phyloP scores from a whole-genome alignment of 352 stramenopile genomes.

The Pythium volutum region DNA sequence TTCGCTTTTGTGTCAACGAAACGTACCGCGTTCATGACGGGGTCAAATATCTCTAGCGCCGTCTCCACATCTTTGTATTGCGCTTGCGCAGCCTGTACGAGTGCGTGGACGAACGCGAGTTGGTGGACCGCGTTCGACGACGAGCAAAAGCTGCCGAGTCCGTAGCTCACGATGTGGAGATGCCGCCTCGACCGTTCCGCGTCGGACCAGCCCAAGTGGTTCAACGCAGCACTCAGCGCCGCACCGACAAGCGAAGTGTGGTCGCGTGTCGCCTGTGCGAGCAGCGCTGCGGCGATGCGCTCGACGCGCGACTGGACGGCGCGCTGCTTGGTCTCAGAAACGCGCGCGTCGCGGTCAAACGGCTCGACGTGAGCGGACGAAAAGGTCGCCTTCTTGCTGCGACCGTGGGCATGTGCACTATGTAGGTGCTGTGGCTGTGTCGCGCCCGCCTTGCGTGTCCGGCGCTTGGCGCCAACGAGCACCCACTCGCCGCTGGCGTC shows the following conservation, averaged over 20 bases:
- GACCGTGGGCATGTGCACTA: not conserved
- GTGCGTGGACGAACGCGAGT: conserved; percentile 54
- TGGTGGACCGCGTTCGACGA: conserved; percentile 76
- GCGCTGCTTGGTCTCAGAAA: conserved; percentile 34
- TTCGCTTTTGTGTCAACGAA: not conserved
- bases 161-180: conserved; percentile 58
- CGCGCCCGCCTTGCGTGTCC: conserved; percentile 4
- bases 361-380: not conserved
- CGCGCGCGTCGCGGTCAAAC: conserved; percentile 17
- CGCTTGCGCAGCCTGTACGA: conserved; percentile 30
- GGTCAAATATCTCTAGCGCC: conserved; percentile 59
- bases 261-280: not conserved
- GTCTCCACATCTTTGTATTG: conserved; percentile 4
- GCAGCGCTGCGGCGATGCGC: conserved; percentile 32
- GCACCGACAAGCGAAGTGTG: conserved; percentile 24
- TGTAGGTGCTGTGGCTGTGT: not conserved
- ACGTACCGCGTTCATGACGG: conserved; percentile 72
- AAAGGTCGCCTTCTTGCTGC: not conserved
- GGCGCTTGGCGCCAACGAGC: conserved; percentile 16
- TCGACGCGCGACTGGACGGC: conserved; percentile 40
- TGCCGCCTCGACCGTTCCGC: not conserved
- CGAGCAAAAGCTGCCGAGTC: conserved; percentile 71
- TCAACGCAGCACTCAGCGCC: conserved; percentile 23
- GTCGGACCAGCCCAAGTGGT: conserved; percentile 28
- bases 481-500: conserved; percentile 15